phyloP scores from a whole-genome alignment of 306 rosid species.

The Cucumis melo region DNA sequence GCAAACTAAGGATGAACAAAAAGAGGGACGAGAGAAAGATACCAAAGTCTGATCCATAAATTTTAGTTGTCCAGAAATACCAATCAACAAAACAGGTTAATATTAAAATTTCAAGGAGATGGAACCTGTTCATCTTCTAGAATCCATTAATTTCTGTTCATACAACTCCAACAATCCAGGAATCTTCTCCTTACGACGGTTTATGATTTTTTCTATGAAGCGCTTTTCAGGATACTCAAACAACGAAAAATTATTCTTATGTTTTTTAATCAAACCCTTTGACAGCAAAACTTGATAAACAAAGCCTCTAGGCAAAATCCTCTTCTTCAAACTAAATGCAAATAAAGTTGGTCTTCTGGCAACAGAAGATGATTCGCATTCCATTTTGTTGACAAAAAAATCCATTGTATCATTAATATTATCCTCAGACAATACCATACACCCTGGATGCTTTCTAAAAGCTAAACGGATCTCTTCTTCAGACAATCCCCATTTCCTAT shows the following conservation, averaged over 20 bases:
- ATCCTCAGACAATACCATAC: constrained; percentile 17
- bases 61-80: too few species aligned
- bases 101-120: not conserved
- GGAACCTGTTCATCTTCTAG: not conserved
- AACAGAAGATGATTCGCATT: constrained; percentile 2
- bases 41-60: too few species aligned
- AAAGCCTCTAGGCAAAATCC: constrained; percentile 29
- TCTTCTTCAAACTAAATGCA: constrained; percentile 24
- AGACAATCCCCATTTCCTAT: constrained; percentile 46
- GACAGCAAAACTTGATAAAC: constrained; percentile 16
- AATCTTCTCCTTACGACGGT: not conserved
- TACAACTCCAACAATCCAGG: constrained; percentile 19
- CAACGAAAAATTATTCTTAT: not conserved
- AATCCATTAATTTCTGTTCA: not conserved
- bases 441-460: constrained; percentile 23
- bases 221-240: not conserved
- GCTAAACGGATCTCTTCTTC: constrained; percentile 21
- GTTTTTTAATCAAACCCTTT: constrained; percentile 15
- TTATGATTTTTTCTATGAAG: constrained; percentile 14
- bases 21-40: too few species aligned
- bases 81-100: too few species aligned
- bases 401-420: constrained; percentile 25
- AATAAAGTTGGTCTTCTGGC: not conserved
- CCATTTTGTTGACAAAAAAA: constrained; percentile 24
- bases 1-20: too few species aligned